These are phyloP conservation scores for Desmodesmus armatus DNA, from an alignment of 139 green algal species.

Conservation along the genomic window DNA sequence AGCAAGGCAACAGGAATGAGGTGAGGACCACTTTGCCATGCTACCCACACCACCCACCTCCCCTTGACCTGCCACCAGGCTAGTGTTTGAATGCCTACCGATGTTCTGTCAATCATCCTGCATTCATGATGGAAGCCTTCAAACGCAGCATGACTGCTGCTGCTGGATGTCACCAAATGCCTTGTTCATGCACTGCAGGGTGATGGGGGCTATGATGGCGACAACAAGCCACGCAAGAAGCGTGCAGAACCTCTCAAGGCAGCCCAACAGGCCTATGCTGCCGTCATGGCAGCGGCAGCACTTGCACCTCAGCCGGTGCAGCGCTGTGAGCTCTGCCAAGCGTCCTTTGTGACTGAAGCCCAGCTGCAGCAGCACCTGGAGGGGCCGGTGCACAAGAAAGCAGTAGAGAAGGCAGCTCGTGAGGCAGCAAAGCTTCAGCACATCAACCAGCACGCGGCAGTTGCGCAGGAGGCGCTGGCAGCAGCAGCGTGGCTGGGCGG, in stretches of 20 bases:
- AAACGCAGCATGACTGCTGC: no score
- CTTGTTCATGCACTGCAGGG: neutral
- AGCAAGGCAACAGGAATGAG: no score
- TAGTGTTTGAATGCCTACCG: no score
- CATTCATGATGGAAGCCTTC: no score
- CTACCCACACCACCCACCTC: no score
- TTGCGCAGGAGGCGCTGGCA: conserved; percentile 18
- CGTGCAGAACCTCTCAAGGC: conserved; percentile 15
- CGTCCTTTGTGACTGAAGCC: conserved; percentile 2
- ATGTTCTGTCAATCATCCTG: no score
- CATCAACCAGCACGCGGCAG: conserved; percentile 13
- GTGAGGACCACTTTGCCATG: no score
- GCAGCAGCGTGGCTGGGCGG: conserved; percentile 34
- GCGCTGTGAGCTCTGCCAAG: conserved; percentile 36
- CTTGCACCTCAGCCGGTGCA: neutral
- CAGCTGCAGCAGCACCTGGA: conserved; percentile 41
- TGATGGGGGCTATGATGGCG: neutral
- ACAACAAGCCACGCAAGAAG: conserved; percentile 2
- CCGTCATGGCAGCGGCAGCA: conserved; percentile 16
- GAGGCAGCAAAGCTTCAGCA: conserved; percentile 21
- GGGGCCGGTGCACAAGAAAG: conserved; percentile 40
- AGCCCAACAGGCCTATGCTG: conserved; percentile 27
- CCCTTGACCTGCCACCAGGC: no score
- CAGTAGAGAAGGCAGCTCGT: neutral
- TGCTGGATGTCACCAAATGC: no score